Percentiles rank a stretch among this genome's conserved stretches.
These are phyloP conservation scores for Sclerotiophoma versabilis DNA, from an alignment of 2,329 filamentous ascomycete species.

Conservation along the genomic window DNA sequence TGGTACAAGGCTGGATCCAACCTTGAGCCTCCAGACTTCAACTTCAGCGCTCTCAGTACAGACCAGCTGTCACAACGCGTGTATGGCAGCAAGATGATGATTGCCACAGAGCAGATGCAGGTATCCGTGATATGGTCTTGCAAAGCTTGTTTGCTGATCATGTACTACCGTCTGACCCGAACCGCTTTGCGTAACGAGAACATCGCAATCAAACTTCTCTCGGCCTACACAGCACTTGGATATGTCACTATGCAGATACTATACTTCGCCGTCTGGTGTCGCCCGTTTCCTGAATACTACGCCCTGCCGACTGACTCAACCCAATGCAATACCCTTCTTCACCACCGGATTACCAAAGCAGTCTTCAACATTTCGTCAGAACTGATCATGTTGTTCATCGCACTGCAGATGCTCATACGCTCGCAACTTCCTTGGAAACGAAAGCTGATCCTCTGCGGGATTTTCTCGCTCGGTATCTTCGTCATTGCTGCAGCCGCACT, in stretches of 20 bases:
- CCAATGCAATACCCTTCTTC: slow-evolving; percentile 43
- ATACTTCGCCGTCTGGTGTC: slow-evolving; percentile 63
- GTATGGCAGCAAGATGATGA: slow-evolving; percentile 56
- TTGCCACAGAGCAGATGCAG: slow-evolving; percentile 62
- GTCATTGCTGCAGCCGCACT: slow-evolving; percentile 58
- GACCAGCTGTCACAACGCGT: slow-evolving; percentile 45
- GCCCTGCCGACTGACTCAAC: slow-evolving; percentile 53
- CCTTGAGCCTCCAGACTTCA: slow-evolving; percentile 53
- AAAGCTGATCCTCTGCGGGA: slow-evolving; percentile 62
- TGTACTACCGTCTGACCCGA: slow-evolving; percentile 60
- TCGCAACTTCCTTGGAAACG: slow-evolving; percentile 53
- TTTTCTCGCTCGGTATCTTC: slow-evolving; percentile 64
- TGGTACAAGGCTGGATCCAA: slow-evolving; percentile 53
- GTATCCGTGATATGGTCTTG: slow-evolving; percentile 60
- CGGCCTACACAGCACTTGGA: slow-evolving; percentile 55
- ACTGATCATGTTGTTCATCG: slow-evolving; percentile 54
- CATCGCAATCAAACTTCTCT: slow-evolving; percentile 53
- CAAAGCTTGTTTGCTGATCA: slow-evolving; percentile 62
- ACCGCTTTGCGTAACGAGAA: slow-evolving; percentile 38
- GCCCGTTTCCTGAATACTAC: slow-evolving; percentile 61
- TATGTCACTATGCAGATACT: slow-evolving; percentile 59
- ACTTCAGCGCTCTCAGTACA: slow-evolving; percentile 52
- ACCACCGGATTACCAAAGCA: slow-evolving; percentile 51
- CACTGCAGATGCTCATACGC: slow-evolving; percentile 55
- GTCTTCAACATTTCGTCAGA: slow-evolving; percentile 57